Evolutionary conservation across 2,329 filamentous ascomycete genomes (phyloP).

Genomic region (Leptosphaerulina australis): DNA sequence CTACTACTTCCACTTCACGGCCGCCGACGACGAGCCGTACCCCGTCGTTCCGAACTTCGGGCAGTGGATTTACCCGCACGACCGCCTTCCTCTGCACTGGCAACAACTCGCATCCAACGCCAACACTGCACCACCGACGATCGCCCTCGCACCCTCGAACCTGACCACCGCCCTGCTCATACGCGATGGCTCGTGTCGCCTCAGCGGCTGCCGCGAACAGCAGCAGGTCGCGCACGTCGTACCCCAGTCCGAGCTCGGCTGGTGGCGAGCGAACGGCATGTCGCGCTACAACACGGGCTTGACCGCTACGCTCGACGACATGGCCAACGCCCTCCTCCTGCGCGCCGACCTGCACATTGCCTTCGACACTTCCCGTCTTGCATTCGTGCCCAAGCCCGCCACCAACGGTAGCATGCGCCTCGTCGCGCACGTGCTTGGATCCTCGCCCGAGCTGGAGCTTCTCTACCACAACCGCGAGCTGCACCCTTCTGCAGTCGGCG

Average conservation of each 20-base stretch:
- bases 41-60: constrained; percentile 13
- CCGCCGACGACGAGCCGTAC: constrained; percentile 8
- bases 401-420: constrained; percentile 9
- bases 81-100: constrained; percentile 9
- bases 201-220: constrained; percentile 13
- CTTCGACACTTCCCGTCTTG: constrained; percentile 23
- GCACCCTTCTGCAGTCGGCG: constrained; percentile 9
- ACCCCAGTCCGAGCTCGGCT: constrained; percentile 10
- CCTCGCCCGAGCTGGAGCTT: constrained; percentile 13
- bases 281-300: constrained; percentile 11
- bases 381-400: constrained; percentile 23
- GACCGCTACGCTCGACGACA: constrained; percentile 1
- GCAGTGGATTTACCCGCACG: constrained; percentile 13
- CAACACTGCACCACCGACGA: neutral
- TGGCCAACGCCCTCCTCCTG: constrained; percentile 18
- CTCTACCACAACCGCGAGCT: constrained; percentile 18
- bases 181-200: constrained; percentile 11
- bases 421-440: constrained; percentile 3
- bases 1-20: constrained; percentile 14
- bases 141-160: constrained; percentile 5
- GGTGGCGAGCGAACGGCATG: constrained; percentile 16
- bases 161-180: constrained; percentile 10
- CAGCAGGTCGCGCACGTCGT: constrained; percentile 15
- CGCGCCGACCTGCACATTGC: constrained; percentile 24
- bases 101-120: constrained; percentile 3